phyloP scores from a whole-genome alignment of 1,139 yeast species.

The Yamadazyma blattariae region DNA sequence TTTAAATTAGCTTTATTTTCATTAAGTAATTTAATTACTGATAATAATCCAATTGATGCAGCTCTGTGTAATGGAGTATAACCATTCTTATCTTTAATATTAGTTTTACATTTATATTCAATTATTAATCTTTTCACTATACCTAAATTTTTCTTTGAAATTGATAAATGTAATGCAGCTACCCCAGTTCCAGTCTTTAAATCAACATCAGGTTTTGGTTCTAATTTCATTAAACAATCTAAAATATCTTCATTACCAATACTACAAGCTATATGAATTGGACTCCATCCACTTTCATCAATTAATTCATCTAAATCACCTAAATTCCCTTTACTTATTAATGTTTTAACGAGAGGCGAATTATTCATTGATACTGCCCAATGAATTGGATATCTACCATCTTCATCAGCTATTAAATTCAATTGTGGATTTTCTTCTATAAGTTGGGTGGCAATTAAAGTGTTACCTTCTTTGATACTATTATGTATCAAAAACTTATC shows the following conservation, averaged over 20 bases:
- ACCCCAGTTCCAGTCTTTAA: constrained; percentile 64
- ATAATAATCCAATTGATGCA: constrained; percentile 68
- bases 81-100: constrained; percentile 64
- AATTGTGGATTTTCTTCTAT: constrained; percentile 47
- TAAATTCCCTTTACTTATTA: constrained; percentile 20
- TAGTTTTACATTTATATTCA: constrained; percentile 54
- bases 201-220: constrained; percentile 36
- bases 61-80: constrained; percentile 81
- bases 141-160: constrained; percentile 59
- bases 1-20: constrained; percentile 63
- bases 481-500: constrained; percentile 45
- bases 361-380: constrained; percentile 82
- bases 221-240: constrained; percentile 28
- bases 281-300: constrained; percentile 87
- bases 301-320: constrained; percentile 61
- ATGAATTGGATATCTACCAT: constrained; percentile 78
- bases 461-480: constrained; percentile 57
- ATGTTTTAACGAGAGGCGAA: constrained; percentile 41
- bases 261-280: constrained; percentile 78
- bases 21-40: constrained; percentile 49
- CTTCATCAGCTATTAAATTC: constrained; percentile 55
- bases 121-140: constrained; percentile 51
- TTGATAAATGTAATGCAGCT: constrained; percentile 75
- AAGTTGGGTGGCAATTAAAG: constrained; percentile 45
- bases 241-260: constrained; percentile 62